Evolutionary conservation across 176 grass and related monocot species (phyloP), one percentile per base, ranked within the genome.

Genomic region (Aechmea fasciata): DNA sequence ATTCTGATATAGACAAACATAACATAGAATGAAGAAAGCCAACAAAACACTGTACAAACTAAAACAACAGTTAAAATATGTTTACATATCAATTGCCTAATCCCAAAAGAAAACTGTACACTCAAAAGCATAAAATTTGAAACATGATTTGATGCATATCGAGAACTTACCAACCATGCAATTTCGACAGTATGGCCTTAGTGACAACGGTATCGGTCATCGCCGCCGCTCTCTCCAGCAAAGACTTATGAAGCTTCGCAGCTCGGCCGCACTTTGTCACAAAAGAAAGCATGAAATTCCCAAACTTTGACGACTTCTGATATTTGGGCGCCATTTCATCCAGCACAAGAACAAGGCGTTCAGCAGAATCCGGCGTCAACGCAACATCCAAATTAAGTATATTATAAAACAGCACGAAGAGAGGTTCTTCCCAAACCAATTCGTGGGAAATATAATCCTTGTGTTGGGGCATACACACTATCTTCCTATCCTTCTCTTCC

Each of bases 121-220:
- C 63, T 75, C 71, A 26, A 49, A 53, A 53, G 15, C 22, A 12
- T 48, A 29, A 2, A 17, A 9, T 11, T 48, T 71, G 48, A 57
- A 55, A 41, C 33, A 71, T 41, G 69, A 51, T 53, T 65, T 33
- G 50, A 66, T 14, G 68, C 24, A 67, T 52, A 47, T 62, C 18
- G 69, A 64, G 63, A 89, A 84, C 41, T 87, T 6, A 50, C 29
- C 47, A 69, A n/a, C 28, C 54, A 1, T 54, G 62, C 73, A 96
- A 76, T 77, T 88, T 96, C 8, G 71, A 81, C 64, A 96, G 50
- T 78, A 92, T 83, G 73, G 83, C 84, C 85, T 92, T 92, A 13
- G 83, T 92, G 51, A 96, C 79, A 61, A 92, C 84, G 2, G 86
- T 89, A 48, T 77, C 69, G 22, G 88, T 96, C 81, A 50, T 85